Conservation (phyloP, 2,329 filamentous ascomycete species). For the Xylariaceae sp. region DNA sequence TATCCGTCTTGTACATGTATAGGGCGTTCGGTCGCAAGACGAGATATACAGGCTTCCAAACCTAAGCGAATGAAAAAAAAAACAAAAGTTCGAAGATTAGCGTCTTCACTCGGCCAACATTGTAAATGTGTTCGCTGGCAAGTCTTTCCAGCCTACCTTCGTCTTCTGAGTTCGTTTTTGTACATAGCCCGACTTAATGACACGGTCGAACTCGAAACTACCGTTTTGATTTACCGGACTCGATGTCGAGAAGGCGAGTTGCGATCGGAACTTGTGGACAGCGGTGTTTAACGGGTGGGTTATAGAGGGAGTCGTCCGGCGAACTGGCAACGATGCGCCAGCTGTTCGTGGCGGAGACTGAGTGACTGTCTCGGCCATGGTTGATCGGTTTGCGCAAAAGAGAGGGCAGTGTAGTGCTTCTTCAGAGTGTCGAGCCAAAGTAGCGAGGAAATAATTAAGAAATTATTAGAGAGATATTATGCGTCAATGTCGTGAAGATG, state of each 20-base stretch:
- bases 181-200: conserved; percentile 82
- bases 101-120: neutral
- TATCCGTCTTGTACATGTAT: conserved; percentile 87
- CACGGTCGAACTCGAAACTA: conserved; percentile 91
- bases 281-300: conserved; percentile 22
- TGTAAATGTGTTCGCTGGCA: too few relatives aligned
- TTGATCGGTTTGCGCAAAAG: neutral
- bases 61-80: conserved; percentile 41
- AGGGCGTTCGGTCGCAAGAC: conserved; percentile 86
- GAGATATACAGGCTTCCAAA: conserved; percentile 85
- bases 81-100: conserved; percentile 16
- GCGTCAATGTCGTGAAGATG: too few relatives aligned
- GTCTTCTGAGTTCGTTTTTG: conserved; percentile 89
- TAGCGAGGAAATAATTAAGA: too few relatives aligned
- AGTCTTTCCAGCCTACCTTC: conserved; percentile 53
- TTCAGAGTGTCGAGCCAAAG: too few relatives aligned
- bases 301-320: conserved; percentile 27
- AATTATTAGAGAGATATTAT: too few relatives aligned
- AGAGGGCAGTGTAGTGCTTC: too few relatives aligned
- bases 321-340: conserved; percentile 19
- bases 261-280: conserved; percentile 33
- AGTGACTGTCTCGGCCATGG: conserved; percentile 28
- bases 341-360: conserved; percentile 20
- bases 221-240: conserved; percentile 92
- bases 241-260: conserved; percentile 57